A percentile compares a stretch with the other conserved stretches of the same genome.
Conservation (phyloP, 768 basidiomycete species). For the Termitomyces eurrhizus region DNA sequence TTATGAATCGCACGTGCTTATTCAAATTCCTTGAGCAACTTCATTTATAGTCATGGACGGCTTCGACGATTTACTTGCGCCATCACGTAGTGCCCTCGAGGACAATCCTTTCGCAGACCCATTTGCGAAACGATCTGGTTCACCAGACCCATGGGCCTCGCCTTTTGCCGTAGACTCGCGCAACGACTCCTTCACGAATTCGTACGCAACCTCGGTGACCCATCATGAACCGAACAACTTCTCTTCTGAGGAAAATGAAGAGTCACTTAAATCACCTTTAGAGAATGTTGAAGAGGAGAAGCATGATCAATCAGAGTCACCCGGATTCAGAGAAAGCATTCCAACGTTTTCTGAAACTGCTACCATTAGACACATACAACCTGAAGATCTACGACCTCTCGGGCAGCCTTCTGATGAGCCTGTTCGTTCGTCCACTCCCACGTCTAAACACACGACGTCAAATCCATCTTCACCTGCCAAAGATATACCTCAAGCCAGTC, state of each 20-base stretch:
- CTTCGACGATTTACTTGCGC: conserved; percentile 72
- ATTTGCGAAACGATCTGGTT: conserved; percentile 61
- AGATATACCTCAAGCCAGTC: conserved; percentile 17
- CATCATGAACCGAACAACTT: conserved; percentile 22
- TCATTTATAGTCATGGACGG: conserved; percentile 50
- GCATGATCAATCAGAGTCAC: conserved; percentile 29
- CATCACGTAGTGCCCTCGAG: conserved; percentile 59
- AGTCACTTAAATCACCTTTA: conserved; percentile 30
- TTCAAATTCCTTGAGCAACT: not conserved
- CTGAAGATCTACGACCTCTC: conserved; percentile 26
- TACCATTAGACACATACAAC: conserved; percentile 35
- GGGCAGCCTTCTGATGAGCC: conserved; percentile 12
- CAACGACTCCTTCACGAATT: conserved; percentile 22
- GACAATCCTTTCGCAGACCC: conserved; percentile 76
- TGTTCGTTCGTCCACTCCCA: conserved; percentile 8
- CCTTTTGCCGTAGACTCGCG: conserved; percentile 40
- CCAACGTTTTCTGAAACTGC: conserved; percentile 40
- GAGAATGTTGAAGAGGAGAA: conserved; percentile 24
- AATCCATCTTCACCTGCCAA: conserved; percentile 16
- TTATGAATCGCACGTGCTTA: not conserved
- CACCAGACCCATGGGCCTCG: conserved; percentile 76
- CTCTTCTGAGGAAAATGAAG: conserved; percentile 22
- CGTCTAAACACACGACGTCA: conserved; percentile 7
- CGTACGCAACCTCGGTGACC: conserved; percentile 22
- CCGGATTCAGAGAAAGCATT: conserved; percentile 56